phyloP scores from a whole-genome alignment of 2,329 filamentous ascomycete genomes.

The Teratosphaeria viscida region DNA sequence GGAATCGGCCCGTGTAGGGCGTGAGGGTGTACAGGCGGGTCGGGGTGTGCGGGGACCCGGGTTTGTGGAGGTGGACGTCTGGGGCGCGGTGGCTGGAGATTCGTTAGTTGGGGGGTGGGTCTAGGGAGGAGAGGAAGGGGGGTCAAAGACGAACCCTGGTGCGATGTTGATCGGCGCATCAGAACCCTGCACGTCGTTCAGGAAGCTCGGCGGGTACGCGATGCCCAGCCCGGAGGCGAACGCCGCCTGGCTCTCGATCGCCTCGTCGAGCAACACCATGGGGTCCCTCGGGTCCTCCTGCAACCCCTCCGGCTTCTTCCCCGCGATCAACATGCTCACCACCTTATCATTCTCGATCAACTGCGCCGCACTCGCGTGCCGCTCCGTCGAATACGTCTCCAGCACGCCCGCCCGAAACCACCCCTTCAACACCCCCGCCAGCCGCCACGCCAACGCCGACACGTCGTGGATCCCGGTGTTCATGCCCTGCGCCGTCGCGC shows the following conservation, averaged over 20 bases:
- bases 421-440: constrained; percentile 8
- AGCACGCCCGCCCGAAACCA: constrained; percentile 6
- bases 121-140: neutral
- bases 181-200: constrained; percentile 6
- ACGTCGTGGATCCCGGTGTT: constrained; percentile 30
- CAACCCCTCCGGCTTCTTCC: constrained; percentile 21
- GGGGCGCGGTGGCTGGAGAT: constrained; percentile 11
- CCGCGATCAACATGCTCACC: constrained; percentile 26
- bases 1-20: constrained; percentile 11
- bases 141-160: constrained; percentile 2
- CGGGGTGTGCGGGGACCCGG: constrained; percentile 11
- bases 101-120: neutral
- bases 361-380: constrained; percentile 4
- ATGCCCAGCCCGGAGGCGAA: constrained; percentile 25
- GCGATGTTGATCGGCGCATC: constrained; percentile 2
- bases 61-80: constrained; percentile 16
- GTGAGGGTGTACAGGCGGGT: constrained; percentile 14
- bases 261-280: constrained; percentile 15
- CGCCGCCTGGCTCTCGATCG: constrained; percentile 20
- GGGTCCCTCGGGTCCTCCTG: constrained; percentile 11
- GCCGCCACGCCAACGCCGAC: constrained; percentile 26
- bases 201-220: constrained; percentile 4
- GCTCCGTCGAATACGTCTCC: constrained; percentile 10
- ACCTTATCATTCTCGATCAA: constrained; percentile 30
- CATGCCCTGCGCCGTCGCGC: constrained; percentile 30